These are phyloP conservation scores for Withania somnifera DNA, from an alignment of 305 asterid species.

Conservation along the genomic window DNA sequence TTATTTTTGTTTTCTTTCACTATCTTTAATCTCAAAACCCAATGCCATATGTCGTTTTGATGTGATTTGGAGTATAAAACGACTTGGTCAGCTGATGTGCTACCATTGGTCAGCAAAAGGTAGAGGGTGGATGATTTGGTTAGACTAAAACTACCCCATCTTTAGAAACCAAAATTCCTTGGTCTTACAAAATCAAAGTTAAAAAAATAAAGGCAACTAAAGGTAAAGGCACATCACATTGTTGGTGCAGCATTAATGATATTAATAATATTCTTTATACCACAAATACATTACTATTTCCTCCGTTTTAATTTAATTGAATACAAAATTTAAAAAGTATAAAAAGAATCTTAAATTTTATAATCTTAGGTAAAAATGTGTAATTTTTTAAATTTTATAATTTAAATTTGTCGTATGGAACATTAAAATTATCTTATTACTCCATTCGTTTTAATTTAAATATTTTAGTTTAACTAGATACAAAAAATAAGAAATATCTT, in stretches of 20 bases:
- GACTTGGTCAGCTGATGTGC: conserved; percentile 28
- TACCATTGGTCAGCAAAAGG: conserved; percentile 48
- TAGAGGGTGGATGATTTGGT: conserved; percentile 24
- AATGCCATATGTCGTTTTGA: conserved; percentile 41
- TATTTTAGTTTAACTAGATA: no score
- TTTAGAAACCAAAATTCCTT: conserved; percentile 24
- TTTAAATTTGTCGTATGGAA: no score
- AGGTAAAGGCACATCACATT: conserved; percentile 37
- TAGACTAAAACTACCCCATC: conserved; percentile 24
- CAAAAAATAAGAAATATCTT: no score
- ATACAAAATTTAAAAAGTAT: not conserved
- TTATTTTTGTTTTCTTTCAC: conserved; percentile 14
- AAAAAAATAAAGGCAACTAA: conserved; percentile 31
- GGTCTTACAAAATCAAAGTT: conserved; percentile 42
- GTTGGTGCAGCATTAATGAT: conserved; percentile 20
- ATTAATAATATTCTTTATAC: not conserved
- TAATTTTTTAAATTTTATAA: no score
- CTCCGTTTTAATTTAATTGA: not conserved
- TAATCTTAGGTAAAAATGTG: not conserved
- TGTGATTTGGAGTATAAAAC: conserved; percentile 19
- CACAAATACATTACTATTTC: not conserved
- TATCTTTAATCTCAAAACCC: conserved; percentile 27
- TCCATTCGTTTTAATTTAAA: no score
- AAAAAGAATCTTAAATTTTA: no score
- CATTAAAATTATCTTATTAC: no score